Percentiles rank a stretch among this genome's conserved stretches.
Conservation (phyloP, 1,139 yeast genomes). For the Candida neerlandica region DNA sequence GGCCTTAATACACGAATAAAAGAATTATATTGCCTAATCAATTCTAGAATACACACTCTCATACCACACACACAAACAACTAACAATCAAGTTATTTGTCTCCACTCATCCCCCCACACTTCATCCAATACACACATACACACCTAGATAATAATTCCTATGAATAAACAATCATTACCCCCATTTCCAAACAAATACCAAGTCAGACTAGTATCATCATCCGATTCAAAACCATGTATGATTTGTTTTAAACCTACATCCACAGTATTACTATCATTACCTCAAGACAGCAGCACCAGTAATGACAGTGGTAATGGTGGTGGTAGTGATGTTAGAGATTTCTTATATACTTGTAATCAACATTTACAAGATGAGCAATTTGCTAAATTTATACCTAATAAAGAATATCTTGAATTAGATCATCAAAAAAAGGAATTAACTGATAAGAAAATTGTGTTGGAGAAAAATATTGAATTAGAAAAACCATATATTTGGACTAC, state of each 20-base stretch:
- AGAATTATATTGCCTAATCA: too few species aligned
- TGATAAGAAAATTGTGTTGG: constrained; percentile 39
- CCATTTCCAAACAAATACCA: constrained; percentile 59
- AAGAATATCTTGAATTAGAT: constrained; percentile 48
- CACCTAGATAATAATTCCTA: background rate
- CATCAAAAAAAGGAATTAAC: constrained; percentile 40
- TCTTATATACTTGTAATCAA: constrained; percentile 67
- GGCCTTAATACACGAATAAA: too few species aligned
- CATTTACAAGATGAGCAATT: constrained; percentile 67
- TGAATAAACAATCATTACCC: constrained; percentile 16
- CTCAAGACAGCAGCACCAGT: constrained; percentile 47
- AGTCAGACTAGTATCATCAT: constrained; percentile 56
- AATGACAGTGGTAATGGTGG: constrained; percentile 41
- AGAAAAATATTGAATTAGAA: constrained; percentile 27
- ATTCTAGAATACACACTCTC: too few species aligned
- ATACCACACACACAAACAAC: too few species aligned
- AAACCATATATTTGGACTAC: constrained; percentile 40
- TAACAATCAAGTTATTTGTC: too few species aligned
- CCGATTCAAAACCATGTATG: constrained; percentile 60
- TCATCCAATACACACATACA: too few species aligned
- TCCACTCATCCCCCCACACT: too few species aligned
- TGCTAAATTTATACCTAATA: constrained; percentile 53
- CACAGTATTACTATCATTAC: constrained; percentile 51
- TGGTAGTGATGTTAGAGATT: constrained; percentile 48
- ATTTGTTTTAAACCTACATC: constrained; percentile 69